Conservation (phyloP, 1,139 yeast species). For the Magnusiomyces magnusii region DNA sequence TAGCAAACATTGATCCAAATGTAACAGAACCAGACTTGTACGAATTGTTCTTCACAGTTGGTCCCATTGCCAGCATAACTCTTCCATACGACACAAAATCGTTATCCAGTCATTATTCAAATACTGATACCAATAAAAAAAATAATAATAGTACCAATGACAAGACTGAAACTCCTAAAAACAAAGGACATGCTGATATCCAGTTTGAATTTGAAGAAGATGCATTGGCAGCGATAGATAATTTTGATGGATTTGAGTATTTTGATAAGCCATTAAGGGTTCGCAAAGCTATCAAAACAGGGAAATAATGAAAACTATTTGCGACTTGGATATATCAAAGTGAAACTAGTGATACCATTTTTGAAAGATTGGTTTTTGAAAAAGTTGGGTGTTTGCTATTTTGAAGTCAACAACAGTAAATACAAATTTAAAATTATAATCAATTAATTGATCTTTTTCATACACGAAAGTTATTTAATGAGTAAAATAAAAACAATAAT, state of each 20-base stretch:
- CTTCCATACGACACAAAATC: slow-evolving; percentile 15
- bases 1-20: slow-evolving; percentile 2
- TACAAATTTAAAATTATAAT: too few relatives aligned
- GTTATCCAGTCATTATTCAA: background rate
- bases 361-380: too few relatives aligned
- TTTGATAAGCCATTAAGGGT: slow-evolving; percentile 28
- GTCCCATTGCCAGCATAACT: slow-evolving; percentile 30
- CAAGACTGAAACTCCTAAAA: background rate
- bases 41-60: slow-evolving; percentile 32
- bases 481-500: too few relatives aligned
- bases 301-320: too few relatives aligned
- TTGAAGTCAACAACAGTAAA: too few relatives aligned
- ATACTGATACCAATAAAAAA: background rate
- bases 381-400: too few relatives aligned
- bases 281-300: background rate
- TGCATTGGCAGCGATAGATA: slow-evolving; percentile 34
- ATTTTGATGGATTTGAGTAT: slow-evolving; percentile 32
- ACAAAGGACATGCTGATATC: slow-evolving; percentile 26
- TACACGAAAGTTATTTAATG: too few relatives aligned
- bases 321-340: too few relatives aligned
- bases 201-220: slow-evolving; percentile 30
- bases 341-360: too few relatives aligned
- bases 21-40: slow-evolving; percentile 21
- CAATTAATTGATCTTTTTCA: too few relatives aligned
- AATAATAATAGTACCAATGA: background rate